phyloP scores from a whole-genome alignment of 306 rosid species.

The Sicyos edulis region DNA sequence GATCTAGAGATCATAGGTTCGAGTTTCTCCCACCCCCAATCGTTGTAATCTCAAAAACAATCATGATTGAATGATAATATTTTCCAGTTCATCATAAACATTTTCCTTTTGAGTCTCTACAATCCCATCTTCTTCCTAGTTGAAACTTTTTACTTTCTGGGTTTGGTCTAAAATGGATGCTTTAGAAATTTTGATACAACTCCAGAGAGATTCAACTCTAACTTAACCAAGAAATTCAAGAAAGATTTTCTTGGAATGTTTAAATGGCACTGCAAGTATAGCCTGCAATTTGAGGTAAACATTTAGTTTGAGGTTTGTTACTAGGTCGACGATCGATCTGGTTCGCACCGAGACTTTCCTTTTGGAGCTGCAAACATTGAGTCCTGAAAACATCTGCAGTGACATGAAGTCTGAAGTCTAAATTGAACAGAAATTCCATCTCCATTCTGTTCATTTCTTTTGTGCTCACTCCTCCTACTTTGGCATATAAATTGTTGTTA shows the following conservation, averaged over 20 bases:
- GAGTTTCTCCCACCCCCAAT: too few relatives aligned
- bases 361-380: conserved; percentile 39
- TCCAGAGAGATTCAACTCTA: too few relatives aligned
- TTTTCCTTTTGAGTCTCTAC: background rate
- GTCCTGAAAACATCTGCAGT: conserved; percentile 30
- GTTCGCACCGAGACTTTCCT: conserved; percentile 3
- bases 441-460: conserved; percentile 63
- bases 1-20: too few relatives aligned
- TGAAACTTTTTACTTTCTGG: background rate
- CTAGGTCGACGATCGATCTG: background rate
- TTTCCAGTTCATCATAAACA: background rate
- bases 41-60: too few relatives aligned
- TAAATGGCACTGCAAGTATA: conserved; percentile 16
- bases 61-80: background rate
- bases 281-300: conserved; percentile 10
- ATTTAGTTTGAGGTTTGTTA: background rate
- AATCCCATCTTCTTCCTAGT: background rate
- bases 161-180: background rate
- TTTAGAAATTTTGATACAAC: too few relatives aligned
- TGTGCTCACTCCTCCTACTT: conserved; percentile 64
- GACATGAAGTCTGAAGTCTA: conserved; percentile 54
- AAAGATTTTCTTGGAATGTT: background rate
- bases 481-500: conserved; percentile 47
- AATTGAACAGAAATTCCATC: conserved; percentile 43
- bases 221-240: background rate